Percentiles rank a stretch among this genome's conserved stretches.
phyloP scores from a whole-genome alignment of 768 basidiomycete genomes.

The Saitozyma sp. region DNA sequence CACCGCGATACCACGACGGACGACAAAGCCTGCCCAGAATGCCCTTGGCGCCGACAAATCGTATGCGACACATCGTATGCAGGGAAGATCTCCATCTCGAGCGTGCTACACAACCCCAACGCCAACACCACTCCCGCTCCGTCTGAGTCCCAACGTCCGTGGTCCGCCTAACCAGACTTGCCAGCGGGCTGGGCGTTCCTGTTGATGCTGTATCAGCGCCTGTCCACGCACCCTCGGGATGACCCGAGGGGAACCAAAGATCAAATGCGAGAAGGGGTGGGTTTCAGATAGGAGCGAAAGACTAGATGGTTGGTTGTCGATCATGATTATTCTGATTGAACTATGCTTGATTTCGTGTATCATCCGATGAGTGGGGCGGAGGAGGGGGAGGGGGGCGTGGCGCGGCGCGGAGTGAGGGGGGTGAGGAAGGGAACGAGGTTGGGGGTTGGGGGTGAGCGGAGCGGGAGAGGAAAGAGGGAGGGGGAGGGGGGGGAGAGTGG shows the following conservation, averaged over 20 bases:
- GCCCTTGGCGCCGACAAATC: too few relatives aligned
- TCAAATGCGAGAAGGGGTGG: neutral
- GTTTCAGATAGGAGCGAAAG: conserved; percentile 99
- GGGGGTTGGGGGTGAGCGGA: conserved; percentile 7
- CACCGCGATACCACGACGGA: too few relatives aligned
- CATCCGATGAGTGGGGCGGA: conserved; percentile 31
- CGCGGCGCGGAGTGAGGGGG: too few relatives aligned
- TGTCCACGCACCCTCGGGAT: neutral
- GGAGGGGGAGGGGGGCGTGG: conserved; percentile 10
- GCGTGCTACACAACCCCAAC: too few relatives aligned
- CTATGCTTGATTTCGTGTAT: conserved; percentile 67
- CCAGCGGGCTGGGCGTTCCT: conserved; percentile 53
- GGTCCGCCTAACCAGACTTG: conserved; percentile 49
- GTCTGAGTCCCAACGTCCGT: too few relatives aligned
- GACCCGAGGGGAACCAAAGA: conserved; percentile 4
- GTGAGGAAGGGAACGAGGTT: neutral
- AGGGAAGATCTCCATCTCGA: too few relatives aligned
- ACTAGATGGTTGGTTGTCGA: conserved; percentile 91
- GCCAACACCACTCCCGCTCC: too few relatives aligned
- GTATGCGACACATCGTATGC: too few relatives aligned
- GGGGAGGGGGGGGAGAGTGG: conserved; percentile 1
- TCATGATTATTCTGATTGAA: conserved; percentile 79
- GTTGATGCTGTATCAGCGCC: conserved; percentile 16
- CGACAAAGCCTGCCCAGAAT: too few relatives aligned
- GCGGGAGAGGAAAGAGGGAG: conserved; percentile 4